A percentile compares a stretch with the other conserved stretches of the same genome.
phyloP scores from a whole-genome alignment of 163 green algal genomes.

The Picocystis sp. region DNA sequence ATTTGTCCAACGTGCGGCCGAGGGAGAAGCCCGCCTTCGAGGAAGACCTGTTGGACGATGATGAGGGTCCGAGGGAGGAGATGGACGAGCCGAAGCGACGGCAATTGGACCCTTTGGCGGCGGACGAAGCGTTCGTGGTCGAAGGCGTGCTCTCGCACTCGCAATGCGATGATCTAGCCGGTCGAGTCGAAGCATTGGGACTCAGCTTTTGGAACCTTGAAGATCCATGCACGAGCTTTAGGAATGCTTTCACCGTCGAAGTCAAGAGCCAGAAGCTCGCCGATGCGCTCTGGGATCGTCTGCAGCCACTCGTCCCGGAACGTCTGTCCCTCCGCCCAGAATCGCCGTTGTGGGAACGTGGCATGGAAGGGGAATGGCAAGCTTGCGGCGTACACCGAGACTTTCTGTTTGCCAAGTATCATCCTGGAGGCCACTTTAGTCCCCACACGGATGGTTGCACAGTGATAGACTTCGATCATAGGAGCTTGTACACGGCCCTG shows the following conservation, averaged over 20 bases:
- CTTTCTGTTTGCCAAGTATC: constrained; percentile 15
- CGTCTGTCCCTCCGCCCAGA: neutral
- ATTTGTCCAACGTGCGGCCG: no score
- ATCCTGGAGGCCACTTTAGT: constrained; percentile 13
- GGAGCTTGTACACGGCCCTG: constrained; percentile 15
- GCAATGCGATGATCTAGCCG: constrained; percentile 13
- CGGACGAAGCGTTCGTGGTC: constrained; percentile 9
- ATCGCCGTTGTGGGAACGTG: constrained; percentile 1
- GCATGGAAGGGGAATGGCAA: constrained; percentile 10
- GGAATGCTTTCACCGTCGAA: constrained; percentile 17
- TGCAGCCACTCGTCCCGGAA: constrained; percentile 4
- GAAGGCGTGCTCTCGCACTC: constrained; percentile 2
- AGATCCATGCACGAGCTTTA: constrained; percentile 5
- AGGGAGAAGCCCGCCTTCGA: no score
- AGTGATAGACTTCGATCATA: constrained; percentile 17
- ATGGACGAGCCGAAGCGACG: no score
- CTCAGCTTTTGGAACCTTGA: constrained; percentile 19
- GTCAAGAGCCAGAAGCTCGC: constrained; percentile 9
- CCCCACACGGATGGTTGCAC: constrained; percentile 19
- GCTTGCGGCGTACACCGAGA: constrained; percentile 13
- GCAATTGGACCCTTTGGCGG: no score
- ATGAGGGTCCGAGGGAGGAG: no score
- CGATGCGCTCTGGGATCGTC: constrained; percentile 9
- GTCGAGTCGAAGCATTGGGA: constrained; percentile 1
- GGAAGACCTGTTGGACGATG: no score